Percentiles rank a stretch among this genome's conserved stretches.
Conservation (phyloP, 768 basidiomycete genomes). For the Phaeotremella fagi region DNA sequence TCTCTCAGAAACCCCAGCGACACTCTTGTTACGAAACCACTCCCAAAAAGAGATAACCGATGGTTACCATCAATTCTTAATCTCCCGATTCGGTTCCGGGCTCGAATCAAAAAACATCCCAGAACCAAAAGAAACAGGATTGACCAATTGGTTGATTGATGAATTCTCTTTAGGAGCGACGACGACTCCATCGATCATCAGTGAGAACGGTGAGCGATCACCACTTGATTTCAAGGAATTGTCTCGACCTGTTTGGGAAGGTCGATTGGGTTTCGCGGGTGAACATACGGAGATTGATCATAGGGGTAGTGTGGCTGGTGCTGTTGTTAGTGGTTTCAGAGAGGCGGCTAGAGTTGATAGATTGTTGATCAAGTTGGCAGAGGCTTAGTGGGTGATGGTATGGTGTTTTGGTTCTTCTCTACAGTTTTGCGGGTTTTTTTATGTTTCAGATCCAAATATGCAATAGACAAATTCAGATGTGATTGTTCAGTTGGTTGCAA, state of each 20-base stretch:
- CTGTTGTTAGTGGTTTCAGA: slow-evolving; percentile 48
- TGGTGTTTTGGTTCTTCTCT: background rate
- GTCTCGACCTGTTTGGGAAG: slow-evolving; percentile 44
- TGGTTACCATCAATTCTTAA: slow-evolving; percentile 35
- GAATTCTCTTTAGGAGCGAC: slow-evolving; percentile 49
- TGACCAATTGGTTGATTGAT: slow-evolving; percentile 48
- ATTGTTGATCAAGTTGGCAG: slow-evolving; percentile 25
- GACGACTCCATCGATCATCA: slow-evolving; percentile 42
- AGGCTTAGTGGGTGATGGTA: background rate
- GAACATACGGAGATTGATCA: slow-evolving; percentile 52
- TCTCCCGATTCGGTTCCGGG: slow-evolving; percentile 19
- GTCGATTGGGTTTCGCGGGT: slow-evolving; percentile 49
- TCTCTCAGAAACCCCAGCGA: slow-evolving; percentile 42
- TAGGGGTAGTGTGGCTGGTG: slow-evolving; percentile 49
- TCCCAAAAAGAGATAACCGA: slow-evolving; percentile 22
- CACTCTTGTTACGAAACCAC: slow-evolving; percentile 17
- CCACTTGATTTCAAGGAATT: slow-evolving; percentile 50
- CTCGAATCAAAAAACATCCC: background rate
- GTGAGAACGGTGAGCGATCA: slow-evolving; percentile 23
- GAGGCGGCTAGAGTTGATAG: slow-evolving; percentile 47
- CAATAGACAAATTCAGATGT: no score
- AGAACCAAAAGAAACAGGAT: slow-evolving; percentile 16
- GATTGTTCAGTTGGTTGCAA: no score
- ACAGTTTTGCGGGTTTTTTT: background rate
- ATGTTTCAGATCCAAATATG: no score